Conservation (phyloP, 2,329 filamentous ascomycete species). For the Arthrobotrys conoides region DNA sequence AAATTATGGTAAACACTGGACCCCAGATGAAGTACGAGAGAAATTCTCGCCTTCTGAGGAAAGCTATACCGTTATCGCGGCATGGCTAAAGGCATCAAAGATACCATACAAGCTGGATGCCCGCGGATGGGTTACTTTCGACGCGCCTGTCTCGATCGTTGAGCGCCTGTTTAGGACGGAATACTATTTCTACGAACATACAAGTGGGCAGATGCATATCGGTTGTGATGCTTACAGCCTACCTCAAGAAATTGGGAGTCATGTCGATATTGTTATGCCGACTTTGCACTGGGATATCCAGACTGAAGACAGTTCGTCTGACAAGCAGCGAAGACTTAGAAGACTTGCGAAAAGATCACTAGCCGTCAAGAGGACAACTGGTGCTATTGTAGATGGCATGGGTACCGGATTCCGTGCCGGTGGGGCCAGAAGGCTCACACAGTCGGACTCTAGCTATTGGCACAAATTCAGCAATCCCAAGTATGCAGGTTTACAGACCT, state of each 20-base stretch:
- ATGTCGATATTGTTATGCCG: conserved; percentile 69
- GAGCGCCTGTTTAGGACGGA: conserved; percentile 42
- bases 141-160: conserved; percentile 34
- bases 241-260: conserved; percentile 66
- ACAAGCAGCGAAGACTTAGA: conserved; percentile 42
- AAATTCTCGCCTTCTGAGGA: conserved; percentile 67
- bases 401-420: conserved; percentile 42
- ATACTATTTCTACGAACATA: conserved; percentile 58
- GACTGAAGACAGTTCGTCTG: conserved; percentile 32
- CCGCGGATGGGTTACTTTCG: conserved; percentile 52
- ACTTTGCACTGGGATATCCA: conserved; percentile 67
- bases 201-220: conserved; percentile 65
- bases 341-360: conserved; percentile 50
- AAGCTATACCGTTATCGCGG: conserved; percentile 41
- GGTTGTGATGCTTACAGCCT: conserved; percentile 69
- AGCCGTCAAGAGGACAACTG: conserved; percentile 14
- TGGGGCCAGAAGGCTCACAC: conserved; percentile 35
- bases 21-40: conserved; percentile 67
- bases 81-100: conserved; percentile 34
- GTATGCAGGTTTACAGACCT: conserved; percentile 64
- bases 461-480: conserved; percentile 43
- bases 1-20: conserved; percentile 71
- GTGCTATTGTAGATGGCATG: conserved; percentile 47
- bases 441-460: conserved; percentile 32
- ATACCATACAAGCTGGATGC: conserved; percentile 44